Evolutionary conservation across 192 early-diverging fungal genomes (phyloP).

Genomic region (Chytriomyces hyalinus): DNA sequence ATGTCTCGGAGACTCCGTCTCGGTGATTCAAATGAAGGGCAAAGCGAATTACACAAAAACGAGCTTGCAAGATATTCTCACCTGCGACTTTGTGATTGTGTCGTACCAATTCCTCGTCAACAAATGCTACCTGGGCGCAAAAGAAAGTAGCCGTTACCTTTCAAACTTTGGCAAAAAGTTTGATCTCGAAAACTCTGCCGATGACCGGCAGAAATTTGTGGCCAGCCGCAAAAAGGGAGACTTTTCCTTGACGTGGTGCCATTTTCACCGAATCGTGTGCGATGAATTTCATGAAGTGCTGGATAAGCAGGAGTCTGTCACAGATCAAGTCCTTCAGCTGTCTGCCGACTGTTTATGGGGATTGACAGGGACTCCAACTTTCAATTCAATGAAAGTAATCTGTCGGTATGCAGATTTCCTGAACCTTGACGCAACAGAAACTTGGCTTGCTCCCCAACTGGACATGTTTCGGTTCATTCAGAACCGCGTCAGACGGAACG

Average conservation of each 20-base stretch:
- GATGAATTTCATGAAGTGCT: too few relatives aligned
- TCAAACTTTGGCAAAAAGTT: not conserved
- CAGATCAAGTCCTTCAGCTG: not conserved
- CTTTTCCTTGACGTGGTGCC: constrained; percentile 12
- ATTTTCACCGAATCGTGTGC: constrained; percentile 8
- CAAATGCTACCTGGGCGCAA: not conserved
- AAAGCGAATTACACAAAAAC: constrained; percentile 4
- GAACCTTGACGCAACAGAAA: too few relatives aligned
- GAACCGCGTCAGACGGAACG: too few relatives aligned
- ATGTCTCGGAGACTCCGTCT: constrained; percentile 14
- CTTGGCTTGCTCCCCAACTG: not conserved
- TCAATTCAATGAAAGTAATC: not conserved
- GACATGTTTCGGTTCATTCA: too few relatives aligned
- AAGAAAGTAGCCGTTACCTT: not conserved
- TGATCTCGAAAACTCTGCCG: not conserved
- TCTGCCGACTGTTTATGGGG: constrained; percentile 10
- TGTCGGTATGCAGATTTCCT: not conserved
- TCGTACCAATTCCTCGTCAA: not conserved
- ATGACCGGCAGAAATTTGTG: not conserved
- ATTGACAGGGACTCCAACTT: not conserved
- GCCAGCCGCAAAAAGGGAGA: not conserved
- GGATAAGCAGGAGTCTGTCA: not conserved
- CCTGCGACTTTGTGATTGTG: constrained; percentile 5
- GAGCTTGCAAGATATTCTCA: not conserved
- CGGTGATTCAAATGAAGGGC: constrained; percentile 29